phyloP scores from a whole-genome alignment of 2,329 filamentous ascomycete species.

The Akanthomyces uredinophilus region DNA sequence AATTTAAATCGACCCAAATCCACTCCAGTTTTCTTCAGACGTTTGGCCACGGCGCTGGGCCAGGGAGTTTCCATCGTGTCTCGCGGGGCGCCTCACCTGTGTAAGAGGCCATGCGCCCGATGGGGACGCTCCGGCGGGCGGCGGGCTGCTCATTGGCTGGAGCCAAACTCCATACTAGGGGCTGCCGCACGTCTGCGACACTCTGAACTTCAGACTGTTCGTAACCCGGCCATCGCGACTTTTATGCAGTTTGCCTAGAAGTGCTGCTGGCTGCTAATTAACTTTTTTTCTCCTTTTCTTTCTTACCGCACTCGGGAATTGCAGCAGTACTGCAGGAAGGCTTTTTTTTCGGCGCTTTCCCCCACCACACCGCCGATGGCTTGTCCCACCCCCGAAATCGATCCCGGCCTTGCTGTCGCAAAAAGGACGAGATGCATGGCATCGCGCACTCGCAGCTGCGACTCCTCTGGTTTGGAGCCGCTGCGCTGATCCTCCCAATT shows the following conservation, averaged over 20 bases:
- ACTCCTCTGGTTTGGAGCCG: constrained; percentile 12
- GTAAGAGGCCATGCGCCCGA: constrained; percentile 6
- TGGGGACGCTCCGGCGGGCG: not conserved
- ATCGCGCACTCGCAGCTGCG: constrained; percentile 6
- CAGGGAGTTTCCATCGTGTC: not conserved
- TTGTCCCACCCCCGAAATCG: too few species aligned
- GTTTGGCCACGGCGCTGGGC: not conserved
- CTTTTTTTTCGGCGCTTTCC: too few species aligned
- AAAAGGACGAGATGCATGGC: not conserved
- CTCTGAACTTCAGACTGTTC: not conserved
- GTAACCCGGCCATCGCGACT: not conserved
- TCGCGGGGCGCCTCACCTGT: constrained; percentile 10
- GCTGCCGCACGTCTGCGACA: constrained; percentile 14
- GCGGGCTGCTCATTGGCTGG: constrained; percentile 6
- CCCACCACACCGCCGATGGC: too few species aligned
- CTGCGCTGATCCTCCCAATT: constrained; percentile 3
- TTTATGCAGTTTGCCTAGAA: not conserved
- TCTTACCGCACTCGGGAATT: not conserved
- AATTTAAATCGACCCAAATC: not conserved
- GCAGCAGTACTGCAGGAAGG: too few species aligned
- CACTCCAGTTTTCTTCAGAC: constrained; percentile 1
- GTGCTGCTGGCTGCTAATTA: not conserved
- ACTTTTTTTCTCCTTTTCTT: not conserved
- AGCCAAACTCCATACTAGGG: not conserved
- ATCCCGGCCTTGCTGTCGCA: too few species aligned